Base-by-base conservation (phyloP, 129 eudicot species). In the Flaveria robusta region DNA sequence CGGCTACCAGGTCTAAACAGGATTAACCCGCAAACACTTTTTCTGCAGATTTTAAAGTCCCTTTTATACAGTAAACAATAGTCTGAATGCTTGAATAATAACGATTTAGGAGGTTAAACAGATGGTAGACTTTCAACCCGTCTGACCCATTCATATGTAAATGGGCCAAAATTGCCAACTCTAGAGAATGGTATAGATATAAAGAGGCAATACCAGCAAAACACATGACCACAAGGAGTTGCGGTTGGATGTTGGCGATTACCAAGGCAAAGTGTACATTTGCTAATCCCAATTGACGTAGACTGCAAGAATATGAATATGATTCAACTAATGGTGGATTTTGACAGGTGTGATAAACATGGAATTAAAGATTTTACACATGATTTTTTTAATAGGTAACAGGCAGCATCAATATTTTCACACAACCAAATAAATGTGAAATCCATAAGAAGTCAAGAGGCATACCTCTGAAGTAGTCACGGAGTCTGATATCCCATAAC, bases 151-250 rank as follows among this genome's bases (percentile, higher is more conserved):
- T 64, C 22, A 50, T 71, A 26, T 27, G 46, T n/a, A 64, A 16
- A 31, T n/a, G 45, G 70, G 14, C 46, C 24, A 4, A n/a, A 31
- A 16, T 13, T 50, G 64, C 75, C 63, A n/a, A 26, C 16, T 49
- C 47, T 71, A 27, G 54, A 73, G 68, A 74, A 54, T 56, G n/a
- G 41, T 37, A 12, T 7, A 6, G 50, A 74, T 29, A 55, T 68
- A 60, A 41, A 37, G 67, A 26, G 74, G 13, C 74, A 58, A 47
- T 89, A 95, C 99, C 99, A 95, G 88, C 99, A 95, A 79, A 95
- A 95, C 43, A 95, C 99, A 71, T 95, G 99, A 58, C 99, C 99
- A 74, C 99, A 95, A 62, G 99, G 94, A 49, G 97, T 95, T 72
- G 99, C 97, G 1, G 99, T 91, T 23, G 99, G 99, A 70, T 88